These are phyloP conservation scores for Pyrenochaeta sp. DNA, from an alignment of 2,329 filamentous ascomycete species.

Conservation along the genomic window DNA sequence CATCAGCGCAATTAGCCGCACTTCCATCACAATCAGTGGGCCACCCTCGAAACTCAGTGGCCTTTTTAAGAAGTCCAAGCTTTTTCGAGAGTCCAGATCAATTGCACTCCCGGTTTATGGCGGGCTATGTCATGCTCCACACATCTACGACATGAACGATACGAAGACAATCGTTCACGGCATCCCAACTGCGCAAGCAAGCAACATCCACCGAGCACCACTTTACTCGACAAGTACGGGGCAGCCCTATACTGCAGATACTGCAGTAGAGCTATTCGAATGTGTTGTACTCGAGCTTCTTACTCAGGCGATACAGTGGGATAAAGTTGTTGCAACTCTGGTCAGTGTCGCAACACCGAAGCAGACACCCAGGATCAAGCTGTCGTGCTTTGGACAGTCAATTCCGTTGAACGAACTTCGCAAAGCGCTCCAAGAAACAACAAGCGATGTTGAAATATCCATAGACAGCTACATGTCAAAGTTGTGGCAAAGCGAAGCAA, in stretches of 20 bases:
- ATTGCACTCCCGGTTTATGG: constrained; percentile 35
- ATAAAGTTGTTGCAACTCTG: constrained; percentile 21
- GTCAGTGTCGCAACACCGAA: constrained; percentile 10
- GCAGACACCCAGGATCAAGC: not conserved
- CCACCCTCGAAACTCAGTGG: constrained; percentile 37
- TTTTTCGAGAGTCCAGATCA: constrained; percentile 23
- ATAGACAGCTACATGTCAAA: constrained; percentile 5
- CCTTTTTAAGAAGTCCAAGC: constrained; percentile 28
- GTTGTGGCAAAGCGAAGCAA: not conserved
- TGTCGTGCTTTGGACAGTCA: constrained; percentile 26
- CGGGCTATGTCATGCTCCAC: constrained; percentile 38
- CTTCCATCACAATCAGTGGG: constrained; percentile 39
- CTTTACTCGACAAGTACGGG: constrained; percentile 63
- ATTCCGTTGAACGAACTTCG: constrained; percentile 27
- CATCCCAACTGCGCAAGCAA: constrained; percentile 30
- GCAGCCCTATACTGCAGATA: constrained; percentile 15
- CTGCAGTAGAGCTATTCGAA: constrained; percentile 22
- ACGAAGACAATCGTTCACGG: constrained; percentile 30
- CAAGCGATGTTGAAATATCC: not conserved
- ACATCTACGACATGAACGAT: constrained; percentile 37
- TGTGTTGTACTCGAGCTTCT: constrained; percentile 22
- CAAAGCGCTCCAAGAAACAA: not conserved
- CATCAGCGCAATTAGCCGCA: constrained; percentile 32
- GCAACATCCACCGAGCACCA: constrained; percentile 45
- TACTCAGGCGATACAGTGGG: constrained; percentile 23